These are phyloP conservation scores for Backusella parvicylindrica DNA, from an alignment of 192 early-diverging fungal genomes.

Conservation along the genomic window DNA sequence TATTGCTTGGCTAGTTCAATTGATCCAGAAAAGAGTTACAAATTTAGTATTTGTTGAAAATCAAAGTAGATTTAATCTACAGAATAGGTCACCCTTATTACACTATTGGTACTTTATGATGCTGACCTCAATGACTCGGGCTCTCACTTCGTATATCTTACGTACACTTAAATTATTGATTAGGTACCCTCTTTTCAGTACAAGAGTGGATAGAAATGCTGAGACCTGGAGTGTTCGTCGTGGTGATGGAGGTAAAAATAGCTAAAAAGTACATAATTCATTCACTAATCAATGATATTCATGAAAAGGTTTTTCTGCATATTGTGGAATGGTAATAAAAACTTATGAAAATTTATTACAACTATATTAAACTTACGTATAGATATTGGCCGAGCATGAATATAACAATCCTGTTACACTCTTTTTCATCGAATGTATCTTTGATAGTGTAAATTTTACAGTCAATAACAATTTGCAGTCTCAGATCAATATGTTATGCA, in stretches of 20 bases:
- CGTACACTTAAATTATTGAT: slow-evolving; percentile 29
- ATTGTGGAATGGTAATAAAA: slow-evolving; percentile 35
- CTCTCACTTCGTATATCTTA: slow-evolving; percentile 32
- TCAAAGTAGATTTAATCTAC: slow-evolving; percentile 12
- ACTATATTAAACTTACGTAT: background rate
- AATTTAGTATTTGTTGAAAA: slow-evolving; percentile 24
- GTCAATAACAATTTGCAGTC: background rate
- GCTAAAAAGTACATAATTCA: too few relatives aligned
- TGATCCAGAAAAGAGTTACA: slow-evolving; percentile 34
- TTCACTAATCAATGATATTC: background rate
- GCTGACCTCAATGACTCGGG: slow-evolving; percentile 35
- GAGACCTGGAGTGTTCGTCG: slow-evolving; percentile 37
- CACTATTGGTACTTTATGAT: slow-evolving; percentile 39
- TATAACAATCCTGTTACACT: slow-evolving; percentile 36
- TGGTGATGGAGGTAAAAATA: slow-evolving; percentile 31
- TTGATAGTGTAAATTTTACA: background rate
- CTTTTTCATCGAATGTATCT: slow-evolving; percentile 22
- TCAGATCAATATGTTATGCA: background rate
- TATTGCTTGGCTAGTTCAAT: slow-evolving; percentile 28
- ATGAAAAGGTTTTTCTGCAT: slow-evolving; percentile 23
- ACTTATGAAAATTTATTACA: background rate
- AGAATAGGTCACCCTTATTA: slow-evolving; percentile 25
- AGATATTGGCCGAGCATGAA: slow-evolving; percentile 32
- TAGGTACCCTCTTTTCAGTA: slow-evolving; percentile 32
- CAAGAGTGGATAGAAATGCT: slow-evolving; percentile 34